Base-by-base conservation (phyloP, 2,329 filamentous ascomycete species). In the Fusarium oligoseptatum region DNA sequence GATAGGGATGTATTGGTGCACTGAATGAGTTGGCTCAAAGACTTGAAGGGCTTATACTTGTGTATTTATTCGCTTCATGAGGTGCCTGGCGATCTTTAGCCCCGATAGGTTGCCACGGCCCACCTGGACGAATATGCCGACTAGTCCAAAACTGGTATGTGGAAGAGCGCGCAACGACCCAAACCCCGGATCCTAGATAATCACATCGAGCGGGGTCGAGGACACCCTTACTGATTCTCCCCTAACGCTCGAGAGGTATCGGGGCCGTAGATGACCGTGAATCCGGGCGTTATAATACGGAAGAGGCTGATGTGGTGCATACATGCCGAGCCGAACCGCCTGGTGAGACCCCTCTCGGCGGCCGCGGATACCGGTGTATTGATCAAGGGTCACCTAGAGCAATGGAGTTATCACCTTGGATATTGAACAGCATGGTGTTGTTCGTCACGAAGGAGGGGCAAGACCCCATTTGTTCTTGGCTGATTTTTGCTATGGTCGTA, bases 231-330 rank as follows among this genome's bases (percentile, higher is more conserved):
- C 24, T 14, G 10, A 20, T 32, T 36, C 8, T 22, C 27, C 65
- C 58, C 68, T 75, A 67, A 69, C 62, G 66, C 34, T 69, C 60
- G 69, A 75, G 43, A 62, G 63, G 48, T 60, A 45, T 75, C 66
- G 72, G 66, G 48, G 24, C 37, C 52, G n/a, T 24, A 8, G 27
- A 17, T 27, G 15, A 34, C 55, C 36, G 48, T 72, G 66, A 72
- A 62, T 22, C 61, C n/a, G 48, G 64, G 43, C 14, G 12, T 22
- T 9, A 24, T 24, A 14, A 8, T 15, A 24, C 20, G 14, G 43
- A 9, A 45, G 8, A 15, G 20, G 43, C 9, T 14, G 20, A 45
- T 45, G 3, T 45, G 20, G 12, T 45, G 12, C 41, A 24, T 55
- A 8, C n/a, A 34, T 55, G 50, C 3, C 27, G 24, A 55, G 50